phyloP scores from a whole-genome alignment of 129 eudicot species.

The Arctium minus region DNA sequence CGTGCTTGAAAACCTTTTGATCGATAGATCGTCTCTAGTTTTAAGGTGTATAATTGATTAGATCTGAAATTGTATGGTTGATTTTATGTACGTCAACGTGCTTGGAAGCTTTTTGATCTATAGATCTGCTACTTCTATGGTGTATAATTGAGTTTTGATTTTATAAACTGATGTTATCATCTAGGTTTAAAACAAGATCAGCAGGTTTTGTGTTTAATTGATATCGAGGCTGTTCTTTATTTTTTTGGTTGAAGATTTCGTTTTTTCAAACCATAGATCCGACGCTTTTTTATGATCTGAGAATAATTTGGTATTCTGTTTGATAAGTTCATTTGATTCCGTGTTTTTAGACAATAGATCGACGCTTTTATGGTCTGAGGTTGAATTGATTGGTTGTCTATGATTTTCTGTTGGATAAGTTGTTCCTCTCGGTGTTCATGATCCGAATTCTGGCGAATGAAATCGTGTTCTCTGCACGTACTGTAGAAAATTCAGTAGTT shows the following conservation, averaged over 20 bases:
- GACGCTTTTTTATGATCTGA: background rate
- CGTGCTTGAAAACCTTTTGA: background rate
- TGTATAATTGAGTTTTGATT: background rate
- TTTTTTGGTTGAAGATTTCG: background rate
- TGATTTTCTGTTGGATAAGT: too few species aligned
- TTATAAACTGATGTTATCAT: background rate
- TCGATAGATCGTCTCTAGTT: background rate
- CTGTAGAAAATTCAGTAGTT: background rate
- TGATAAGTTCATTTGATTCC: background rate
- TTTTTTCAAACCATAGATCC: background rate
- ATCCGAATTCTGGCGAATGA: background rate
- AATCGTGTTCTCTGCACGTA: background rate
- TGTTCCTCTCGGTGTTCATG: background rate
- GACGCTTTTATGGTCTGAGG: background rate
- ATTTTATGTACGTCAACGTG: background rate
- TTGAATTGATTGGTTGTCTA: too few species aligned
- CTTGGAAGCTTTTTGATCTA: too few species aligned
- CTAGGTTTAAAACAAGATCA: background rate
- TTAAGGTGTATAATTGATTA: background rate
- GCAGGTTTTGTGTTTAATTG: background rate
- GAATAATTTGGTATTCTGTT: background rate
- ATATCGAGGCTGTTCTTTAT: background rate
- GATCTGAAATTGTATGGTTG: background rate
- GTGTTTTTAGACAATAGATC: background rate
- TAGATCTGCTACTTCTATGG: background rate